A percentile compares a stretch with the other conserved stretches of the same genome.
Evolutionary conservation across 768 basidiomycete species (phyloP).

Genomic region (Psilocybe cubensis): DNA sequence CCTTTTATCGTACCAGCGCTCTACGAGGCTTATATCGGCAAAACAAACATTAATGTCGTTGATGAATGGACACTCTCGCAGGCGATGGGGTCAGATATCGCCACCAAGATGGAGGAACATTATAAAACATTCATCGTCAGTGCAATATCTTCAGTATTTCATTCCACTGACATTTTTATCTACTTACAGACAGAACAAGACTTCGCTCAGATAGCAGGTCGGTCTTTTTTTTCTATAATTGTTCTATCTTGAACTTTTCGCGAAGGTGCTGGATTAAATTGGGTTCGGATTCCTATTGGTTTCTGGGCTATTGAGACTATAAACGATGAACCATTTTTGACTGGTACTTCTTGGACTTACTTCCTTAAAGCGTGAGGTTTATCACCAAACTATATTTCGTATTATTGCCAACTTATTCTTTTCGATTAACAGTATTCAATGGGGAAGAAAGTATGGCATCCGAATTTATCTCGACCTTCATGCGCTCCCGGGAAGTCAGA

Average conservation of each 20-base stretch:
- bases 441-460: conserved; percentile 93
- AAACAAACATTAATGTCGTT: conserved; percentile 45
- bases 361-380: conserved; percentile 46
- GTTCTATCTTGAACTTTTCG: conserved; percentile 49
- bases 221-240: conserved; percentile 3
- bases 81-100: conserved; percentile 67
- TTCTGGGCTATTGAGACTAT: conserved; percentile 88
- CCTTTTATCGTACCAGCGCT: conserved; percentile 77
- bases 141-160: conserved; percentile 9
- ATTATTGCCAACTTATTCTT: conserved; percentile 16
- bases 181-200: conserved; percentile 35
- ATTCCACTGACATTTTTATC: background rate
- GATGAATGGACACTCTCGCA: conserved; percentile 81
- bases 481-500: conserved; percentile 75
- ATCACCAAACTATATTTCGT: conserved; percentile 3
- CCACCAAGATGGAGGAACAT: conserved; percentile 73
- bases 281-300: conserved; percentile 82
- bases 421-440: conserved; percentile 64
- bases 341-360: conserved; percentile 74
- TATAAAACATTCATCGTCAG: conserved; percentile 85
- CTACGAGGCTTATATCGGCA: conserved; percentile 64
- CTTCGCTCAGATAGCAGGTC: conserved; percentile 40
- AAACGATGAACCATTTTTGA: conserved; percentile 80
- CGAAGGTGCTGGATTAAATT: conserved; percentile 80
- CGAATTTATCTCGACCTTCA: conserved; percentile 87